Evolutionary conservation across 1,139 yeast species (phyloP).

Genomic region (Suhomyces bribrorum): DNA sequence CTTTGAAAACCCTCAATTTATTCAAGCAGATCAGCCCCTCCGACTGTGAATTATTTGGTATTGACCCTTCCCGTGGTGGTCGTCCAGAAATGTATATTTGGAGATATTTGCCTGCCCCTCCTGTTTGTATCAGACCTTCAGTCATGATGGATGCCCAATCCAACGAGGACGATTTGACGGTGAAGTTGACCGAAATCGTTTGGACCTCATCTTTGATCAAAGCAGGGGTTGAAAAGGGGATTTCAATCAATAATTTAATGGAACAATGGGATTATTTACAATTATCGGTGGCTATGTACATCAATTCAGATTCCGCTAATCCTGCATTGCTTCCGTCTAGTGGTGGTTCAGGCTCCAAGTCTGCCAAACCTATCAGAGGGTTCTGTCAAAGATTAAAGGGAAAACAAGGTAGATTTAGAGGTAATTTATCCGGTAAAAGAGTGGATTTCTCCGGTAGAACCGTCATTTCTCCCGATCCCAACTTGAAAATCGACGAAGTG

Average conservation of each 20-base stretch:
- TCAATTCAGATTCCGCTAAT: slow-evolving; percentile 92
- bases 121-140: slow-evolving; percentile 97
- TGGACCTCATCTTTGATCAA: slow-evolving; percentile 92
- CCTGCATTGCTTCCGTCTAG: slow-evolving; percentile 70
- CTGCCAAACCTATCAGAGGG: slow-evolving; percentile 87
- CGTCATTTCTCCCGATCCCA: slow-evolving; percentile 98
- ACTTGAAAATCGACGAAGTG: slow-evolving; percentile 89
- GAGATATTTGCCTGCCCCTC: slow-evolving; percentile 98
- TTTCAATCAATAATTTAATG: slow-evolving; percentile 88
- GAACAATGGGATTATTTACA: slow-evolving; percentile 99
- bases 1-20: slow-evolving; percentile 81
- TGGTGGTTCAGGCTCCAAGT: slow-evolving; percentile 56
- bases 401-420: slow-evolving; percentile 98
- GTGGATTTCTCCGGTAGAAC: slow-evolving; percentile 98
- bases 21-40: slow-evolving; percentile 83
- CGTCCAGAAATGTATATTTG: slow-evolving; percentile 96
- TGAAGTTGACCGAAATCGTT: slow-evolving; percentile 91
- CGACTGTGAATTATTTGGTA: slow-evolving; percentile 91
- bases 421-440: slow-evolving; percentile 96
- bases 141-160: slow-evolving; percentile 93
- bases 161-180: slow-evolving; percentile 97
- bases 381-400: slow-evolving; percentile 97
- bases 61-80: slow-evolving; percentile 84
- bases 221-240: slow-evolving; percentile 94
- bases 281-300: slow-evolving; percentile 94